Evolutionary conservation across 768 basidiomycete species (phyloP).

Genomic region (Baorangia bicolor): DNA sequence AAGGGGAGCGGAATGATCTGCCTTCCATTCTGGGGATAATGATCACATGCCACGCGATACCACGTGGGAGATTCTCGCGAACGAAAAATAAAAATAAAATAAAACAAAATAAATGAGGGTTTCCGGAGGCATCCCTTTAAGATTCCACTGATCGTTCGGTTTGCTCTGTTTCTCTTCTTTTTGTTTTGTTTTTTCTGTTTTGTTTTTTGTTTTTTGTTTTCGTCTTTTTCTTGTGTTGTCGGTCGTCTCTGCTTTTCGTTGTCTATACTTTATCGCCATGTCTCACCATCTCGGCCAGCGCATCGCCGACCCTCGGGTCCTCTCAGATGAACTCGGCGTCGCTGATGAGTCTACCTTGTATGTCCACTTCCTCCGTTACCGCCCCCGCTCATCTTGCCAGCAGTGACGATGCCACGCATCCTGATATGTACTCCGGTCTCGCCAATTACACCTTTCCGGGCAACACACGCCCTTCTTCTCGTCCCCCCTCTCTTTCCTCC

Average conservation of each 20-base stretch:
- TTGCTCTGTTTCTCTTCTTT: background rate
- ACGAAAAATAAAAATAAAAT: background rate
- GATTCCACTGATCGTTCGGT: constrained; percentile 1
- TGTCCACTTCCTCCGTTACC: background rate
- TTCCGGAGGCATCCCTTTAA: background rate
- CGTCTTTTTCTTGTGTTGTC: background rate
- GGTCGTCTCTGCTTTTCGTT: background rate
- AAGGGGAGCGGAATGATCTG: background rate
- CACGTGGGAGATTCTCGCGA: constrained; percentile 24
- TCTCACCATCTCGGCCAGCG: constrained; percentile 22
- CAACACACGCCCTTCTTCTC: constrained; percentile 21
- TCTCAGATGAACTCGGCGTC: constrained; percentile 27
- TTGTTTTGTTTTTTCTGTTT: background rate
- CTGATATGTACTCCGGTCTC: constrained; percentile 38
- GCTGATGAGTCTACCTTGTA: constrained; percentile 1
- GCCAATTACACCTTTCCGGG: constrained; percentile 47
- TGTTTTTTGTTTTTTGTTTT: background rate
- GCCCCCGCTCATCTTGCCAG: background rate
- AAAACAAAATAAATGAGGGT: constrained; percentile 13
- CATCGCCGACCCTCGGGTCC: constrained; percentile 30
- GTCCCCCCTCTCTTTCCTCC: constrained; percentile 15
- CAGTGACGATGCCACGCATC: background rate
- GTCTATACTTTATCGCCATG: constrained; percentile 21
- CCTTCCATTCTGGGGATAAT: background rate
- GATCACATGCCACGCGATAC: constrained; percentile 23